Conservation (phyloP, 2,329 filamentous ascomycete species). For the Beauveria asiatica region DNA sequence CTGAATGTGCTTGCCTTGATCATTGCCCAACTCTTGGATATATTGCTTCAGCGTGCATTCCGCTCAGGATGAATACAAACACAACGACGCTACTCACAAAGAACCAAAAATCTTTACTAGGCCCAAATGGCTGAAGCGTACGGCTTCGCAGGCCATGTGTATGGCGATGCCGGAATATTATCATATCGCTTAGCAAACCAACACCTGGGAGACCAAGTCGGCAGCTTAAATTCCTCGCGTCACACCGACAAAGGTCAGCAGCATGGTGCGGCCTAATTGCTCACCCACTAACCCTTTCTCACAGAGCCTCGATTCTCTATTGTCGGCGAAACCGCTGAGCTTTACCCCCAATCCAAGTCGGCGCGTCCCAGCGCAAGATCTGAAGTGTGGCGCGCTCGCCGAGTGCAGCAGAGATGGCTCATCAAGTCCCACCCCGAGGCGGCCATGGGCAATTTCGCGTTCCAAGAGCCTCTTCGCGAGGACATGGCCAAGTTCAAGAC, state of each 20-base stretch:
- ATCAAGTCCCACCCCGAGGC: slow-evolving; percentile 43
- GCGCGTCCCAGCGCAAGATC: slow-evolving; percentile 18
- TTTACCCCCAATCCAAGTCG: slow-evolving; percentile 26
- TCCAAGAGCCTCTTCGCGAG: slow-evolving; percentile 27
- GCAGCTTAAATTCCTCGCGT: slow-evolving; percentile 24
- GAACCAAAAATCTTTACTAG: slow-evolving; percentile 23
- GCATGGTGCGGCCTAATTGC: not conserved
- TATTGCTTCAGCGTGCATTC: not conserved
- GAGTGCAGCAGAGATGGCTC: slow-evolving; percentile 41
- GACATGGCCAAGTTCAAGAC: slow-evolving; percentile 25
- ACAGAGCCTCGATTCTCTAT: slow-evolving; percentile 25
- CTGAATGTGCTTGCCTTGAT: not conserved
- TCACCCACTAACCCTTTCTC: not conserved
- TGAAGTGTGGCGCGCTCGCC: slow-evolving; percentile 22
- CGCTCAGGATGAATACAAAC: slow-evolving; percentile 26
- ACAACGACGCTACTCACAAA: slow-evolving; percentile 18
- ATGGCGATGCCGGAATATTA: slow-evolving; percentile 26
- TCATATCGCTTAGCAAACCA: slow-evolving; percentile 22
- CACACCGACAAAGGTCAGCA: slow-evolving; percentile 20
- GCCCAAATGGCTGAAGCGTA: slow-evolving; percentile 30
- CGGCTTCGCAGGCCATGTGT: slow-evolving; percentile 23
- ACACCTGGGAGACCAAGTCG: slow-evolving; percentile 17
- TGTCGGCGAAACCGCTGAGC: slow-evolving; percentile 24
- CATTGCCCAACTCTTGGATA: not conserved
- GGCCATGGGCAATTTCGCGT: slow-evolving; percentile 28